Evolutionary conservation across 148 eudicot genomes (phyloP).

Genomic region (Limonium bicolor): DNA sequence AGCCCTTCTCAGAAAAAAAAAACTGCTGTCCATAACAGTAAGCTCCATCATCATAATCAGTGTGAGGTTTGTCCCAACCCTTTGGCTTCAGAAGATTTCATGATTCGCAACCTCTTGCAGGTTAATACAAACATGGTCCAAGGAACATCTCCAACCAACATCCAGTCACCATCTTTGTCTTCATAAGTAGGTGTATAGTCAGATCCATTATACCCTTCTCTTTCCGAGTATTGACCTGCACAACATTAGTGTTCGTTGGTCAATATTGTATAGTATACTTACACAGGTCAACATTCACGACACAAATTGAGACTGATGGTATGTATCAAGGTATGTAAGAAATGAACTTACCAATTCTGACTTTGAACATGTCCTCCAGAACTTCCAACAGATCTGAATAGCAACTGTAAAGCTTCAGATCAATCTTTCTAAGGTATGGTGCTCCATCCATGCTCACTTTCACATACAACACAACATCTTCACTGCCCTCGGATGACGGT

Average conservation of each 20-base stretch:
- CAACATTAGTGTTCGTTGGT: too few relatives aligned
- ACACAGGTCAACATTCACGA: too few relatives aligned
- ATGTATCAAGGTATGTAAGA: too few relatives aligned
- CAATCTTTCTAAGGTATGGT: slow-evolving; percentile 33
- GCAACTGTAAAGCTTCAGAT: slow-evolving; percentile 20
- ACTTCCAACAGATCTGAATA: slow-evolving; percentile 23
- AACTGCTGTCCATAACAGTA: too few relatives aligned
- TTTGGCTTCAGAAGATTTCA: slow-evolving; percentile 71
- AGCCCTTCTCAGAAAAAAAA: too few relatives aligned
- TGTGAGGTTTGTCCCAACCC: too few relatives aligned
- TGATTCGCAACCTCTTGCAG: slow-evolving; percentile 71
- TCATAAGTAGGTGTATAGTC: slow-evolving; percentile 23
- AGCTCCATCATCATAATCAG: background rate
- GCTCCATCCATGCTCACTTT: slow-evolving; percentile 50
- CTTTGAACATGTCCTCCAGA: slow-evolving; percentile 32
- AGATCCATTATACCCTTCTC: slow-evolving; percentile 22
- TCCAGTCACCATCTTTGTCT: slow-evolving; percentile 44
- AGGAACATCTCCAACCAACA: slow-evolving; percentile 77
- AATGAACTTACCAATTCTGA: slow-evolving; percentile 13
- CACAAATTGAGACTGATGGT: too few relatives aligned
- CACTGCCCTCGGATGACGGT: background rate
- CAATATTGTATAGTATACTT: too few relatives aligned
- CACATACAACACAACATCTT: slow-evolving; percentile 11
- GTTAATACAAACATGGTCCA: slow-evolving; percentile 72
- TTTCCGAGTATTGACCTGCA: slow-evolving; percentile 12